Percentiles rank a stretch among this genome's conserved stretches.
Conservation (phyloP, 805 yeast species). For the Wickerhamiella cacticola region DNA sequence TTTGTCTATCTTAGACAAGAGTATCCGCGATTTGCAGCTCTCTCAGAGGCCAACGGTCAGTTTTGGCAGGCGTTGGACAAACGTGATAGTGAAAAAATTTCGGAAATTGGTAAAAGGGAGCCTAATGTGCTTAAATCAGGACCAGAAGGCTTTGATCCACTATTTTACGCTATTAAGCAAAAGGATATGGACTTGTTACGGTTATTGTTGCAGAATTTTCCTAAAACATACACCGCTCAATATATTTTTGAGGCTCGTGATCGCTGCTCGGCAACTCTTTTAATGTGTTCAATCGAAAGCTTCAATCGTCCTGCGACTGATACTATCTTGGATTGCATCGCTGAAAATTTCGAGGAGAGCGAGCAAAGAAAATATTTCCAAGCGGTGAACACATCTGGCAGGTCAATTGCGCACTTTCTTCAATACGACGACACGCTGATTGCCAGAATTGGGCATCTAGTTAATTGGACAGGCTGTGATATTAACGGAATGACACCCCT, state of each 20-base stretch:
- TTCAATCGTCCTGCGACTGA: conserved; percentile 38
- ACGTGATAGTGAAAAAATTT: background rate
- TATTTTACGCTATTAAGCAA: conserved; percentile 49
- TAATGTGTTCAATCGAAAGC: conserved; percentile 49
- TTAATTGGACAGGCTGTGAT: conserved; percentile 64
- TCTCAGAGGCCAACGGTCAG: conserved; percentile 39
- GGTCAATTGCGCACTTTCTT: conserved; percentile 65
- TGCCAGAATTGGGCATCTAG: conserved; percentile 39
- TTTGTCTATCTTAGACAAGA: conserved; percentile 47
- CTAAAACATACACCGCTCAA: conserved; percentile 44
- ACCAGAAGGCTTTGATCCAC: conserved; percentile 23
- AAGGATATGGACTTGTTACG: conserved; percentile 37
- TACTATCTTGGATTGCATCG: conserved; percentile 37
- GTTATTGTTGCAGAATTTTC: conserved; percentile 30
- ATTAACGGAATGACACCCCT: conserved; percentile 63
- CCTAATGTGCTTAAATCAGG: conserved; percentile 48
- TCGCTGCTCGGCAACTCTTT: conserved; percentile 41
- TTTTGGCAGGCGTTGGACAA: conserved; percentile 34
- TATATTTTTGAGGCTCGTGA: conserved; percentile 56
- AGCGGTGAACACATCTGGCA: conserved; percentile 38
- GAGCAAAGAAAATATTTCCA: conserved; percentile 44
- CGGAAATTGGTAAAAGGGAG: conserved; percentile 23
- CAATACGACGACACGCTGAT: conserved; percentile 46
- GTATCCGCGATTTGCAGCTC: conserved; percentile 29
- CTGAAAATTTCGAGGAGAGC: conserved; percentile 29